Conservation (phyloP, 2,329 filamentous ascomycete genomes). For the Apiospora marii region DNA sequence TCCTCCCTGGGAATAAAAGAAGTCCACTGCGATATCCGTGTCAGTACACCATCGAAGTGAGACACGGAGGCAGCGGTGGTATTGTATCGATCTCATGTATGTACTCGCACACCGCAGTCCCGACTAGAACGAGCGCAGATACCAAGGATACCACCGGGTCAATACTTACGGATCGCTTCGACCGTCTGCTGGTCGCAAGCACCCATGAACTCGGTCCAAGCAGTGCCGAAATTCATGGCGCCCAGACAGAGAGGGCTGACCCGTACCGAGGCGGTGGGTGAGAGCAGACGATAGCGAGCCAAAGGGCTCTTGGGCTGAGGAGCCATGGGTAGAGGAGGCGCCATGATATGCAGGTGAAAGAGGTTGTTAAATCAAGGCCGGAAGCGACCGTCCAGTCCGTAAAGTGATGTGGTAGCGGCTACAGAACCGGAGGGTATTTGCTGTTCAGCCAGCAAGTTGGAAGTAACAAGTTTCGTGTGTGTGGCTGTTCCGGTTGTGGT, state of each 20-base stretch:
- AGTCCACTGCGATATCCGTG: constrained; percentile 58
- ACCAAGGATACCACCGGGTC: not conserved
- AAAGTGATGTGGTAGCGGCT: not conserved
- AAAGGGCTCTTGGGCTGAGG: constrained; percentile 66
- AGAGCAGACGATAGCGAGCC: constrained; percentile 70
- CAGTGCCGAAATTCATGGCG: constrained; percentile 63
- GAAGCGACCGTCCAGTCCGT: not conserved
- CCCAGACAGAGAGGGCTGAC: constrained; percentile 74
- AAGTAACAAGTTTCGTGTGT: not conserved
- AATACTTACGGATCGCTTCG: constrained; percentile 57
- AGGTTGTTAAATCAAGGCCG: not conserved
- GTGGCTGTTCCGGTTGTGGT: not conserved
- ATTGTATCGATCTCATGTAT: not conserved
- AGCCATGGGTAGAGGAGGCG: constrained; percentile 37
- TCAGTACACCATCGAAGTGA: not conserved
- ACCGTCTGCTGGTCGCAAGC: constrained; percentile 68
- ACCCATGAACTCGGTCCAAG: constrained; percentile 67
- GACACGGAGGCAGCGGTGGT: not conserved
- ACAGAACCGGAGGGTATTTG: not conserved
- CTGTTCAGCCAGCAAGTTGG: not conserved
- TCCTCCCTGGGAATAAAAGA: constrained; percentile 68
- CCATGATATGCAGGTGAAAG: not conserved
- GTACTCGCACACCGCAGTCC: not conserved
- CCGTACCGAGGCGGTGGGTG: constrained; percentile 69
- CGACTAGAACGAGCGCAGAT: not conserved